These are phyloP conservation scores for Stagonosporopsis rhizophila DNA, from an alignment of 2,329 filamentous ascomycete genomes.

Conservation along the genomic window DNA sequence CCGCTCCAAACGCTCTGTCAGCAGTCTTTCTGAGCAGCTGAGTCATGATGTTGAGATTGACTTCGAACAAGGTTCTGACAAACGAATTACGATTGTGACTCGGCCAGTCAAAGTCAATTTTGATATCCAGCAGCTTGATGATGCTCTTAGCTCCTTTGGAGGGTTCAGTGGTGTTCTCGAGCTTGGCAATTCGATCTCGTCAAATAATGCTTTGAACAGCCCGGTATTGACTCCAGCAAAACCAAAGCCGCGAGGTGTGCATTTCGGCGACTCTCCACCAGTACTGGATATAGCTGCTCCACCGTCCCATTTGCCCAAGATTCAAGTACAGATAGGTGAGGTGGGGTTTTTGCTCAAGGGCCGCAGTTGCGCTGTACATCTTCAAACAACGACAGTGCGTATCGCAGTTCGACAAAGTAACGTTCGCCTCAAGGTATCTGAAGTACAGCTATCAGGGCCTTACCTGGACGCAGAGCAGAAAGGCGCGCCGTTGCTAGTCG, in stretches of 20 bases:
- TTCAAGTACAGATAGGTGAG: slow-evolving; percentile 79
- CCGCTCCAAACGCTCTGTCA: slow-evolving; percentile 35
- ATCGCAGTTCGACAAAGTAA: slow-evolving; percentile 76
- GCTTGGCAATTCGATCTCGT: slow-evolving; percentile 82
- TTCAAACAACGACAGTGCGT: slow-evolving; percentile 84
- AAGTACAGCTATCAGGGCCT: slow-evolving; percentile 77
- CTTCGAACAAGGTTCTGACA: slow-evolving; percentile 39
- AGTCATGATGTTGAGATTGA: slow-evolving; percentile 45
- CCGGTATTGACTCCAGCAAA: slow-evolving; percentile 42
- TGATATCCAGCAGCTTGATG: slow-evolving; percentile 82
- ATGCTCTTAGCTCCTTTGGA: slow-evolving; percentile 86
- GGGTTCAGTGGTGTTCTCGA: slow-evolving; percentile 91
- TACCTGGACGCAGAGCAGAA: slow-evolving; percentile 61
- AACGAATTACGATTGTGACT: slow-evolving; percentile 70
- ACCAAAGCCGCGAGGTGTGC: slow-evolving; percentile 57
- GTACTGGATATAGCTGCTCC: slow-evolving; percentile 21
- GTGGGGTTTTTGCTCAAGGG: slow-evolving; percentile 78
- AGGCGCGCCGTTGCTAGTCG: slow-evolving; percentile 67
- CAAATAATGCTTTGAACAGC: slow-evolving; percentile 64
- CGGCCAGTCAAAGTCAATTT: slow-evolving; percentile 78
- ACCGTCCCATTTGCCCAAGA: slow-evolving; percentile 59
- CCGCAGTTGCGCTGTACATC: slow-evolving; percentile 73
- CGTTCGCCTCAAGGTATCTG: slow-evolving; percentile 75
- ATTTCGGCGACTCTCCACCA: slow-evolving; percentile 61
- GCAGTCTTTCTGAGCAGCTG: slow-evolving; percentile 32